Evolutionary conservation across 1,284 basidiomycete genomes (phyloP), one percentile per base, ranked within the genome.

Genomic region (Sphagnurus paluster): DNA sequence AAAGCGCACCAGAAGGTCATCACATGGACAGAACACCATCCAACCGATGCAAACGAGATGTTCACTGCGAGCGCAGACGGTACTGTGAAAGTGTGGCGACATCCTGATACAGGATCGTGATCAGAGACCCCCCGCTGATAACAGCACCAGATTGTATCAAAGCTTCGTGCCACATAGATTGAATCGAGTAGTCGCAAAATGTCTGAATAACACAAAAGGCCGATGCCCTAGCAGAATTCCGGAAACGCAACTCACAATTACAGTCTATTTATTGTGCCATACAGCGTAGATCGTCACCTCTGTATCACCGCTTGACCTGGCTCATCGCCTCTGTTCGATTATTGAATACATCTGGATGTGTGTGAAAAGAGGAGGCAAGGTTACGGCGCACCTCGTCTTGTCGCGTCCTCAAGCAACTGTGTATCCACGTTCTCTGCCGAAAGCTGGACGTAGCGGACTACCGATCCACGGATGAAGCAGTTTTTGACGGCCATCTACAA

Each of bases 381-480:
- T n/a, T n/a, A n/a, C n/a, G n/a, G n/a, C 80, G 54, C 50, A 93
- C 92, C 96, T 85, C 95, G 79, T 64, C 97, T 78, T 39, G 96
- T 99, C 20, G 96, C 97, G 66, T 99, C 97, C 71, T 99, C 97
- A 42, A 99, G 67, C 42, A 99, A 69, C 57, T 97, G 94, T 4
- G 94, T 98, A 68, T 99, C 96, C 52, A 99, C 93, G 52, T 91
- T 90, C 48, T 92, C 86, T 16, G 92, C 83, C 2, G 94, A 92
- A 48, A 99, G 77, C 64, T 97, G 90, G 8, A 99, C 97, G 64
- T 98, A 99, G 56, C 97, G 86, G 29, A 99, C 95, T 10, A 99
- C 97, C 2, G 94, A 98, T 49, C 97, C 97, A 46, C 97, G 88
- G 60, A 99, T 99, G 66, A 99, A 99, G 63, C 93, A 96, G 65